Evolutionary conservation across 1,284 basidiomycete species (phyloP).

Genomic region (Ceratobasidium sp.): DNA sequence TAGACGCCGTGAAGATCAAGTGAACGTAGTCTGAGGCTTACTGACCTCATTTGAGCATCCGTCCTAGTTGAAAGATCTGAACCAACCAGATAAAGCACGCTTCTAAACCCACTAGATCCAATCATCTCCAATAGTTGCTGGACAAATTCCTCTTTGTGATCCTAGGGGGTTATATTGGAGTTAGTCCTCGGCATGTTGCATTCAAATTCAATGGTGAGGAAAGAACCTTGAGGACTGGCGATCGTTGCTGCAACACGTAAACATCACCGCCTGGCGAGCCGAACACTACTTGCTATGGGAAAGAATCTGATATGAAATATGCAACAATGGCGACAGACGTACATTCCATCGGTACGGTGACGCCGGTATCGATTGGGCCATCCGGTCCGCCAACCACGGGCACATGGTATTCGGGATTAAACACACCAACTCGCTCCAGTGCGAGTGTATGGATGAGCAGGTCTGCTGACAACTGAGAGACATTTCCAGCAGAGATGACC

Average conservation of each 20-base stretch:
- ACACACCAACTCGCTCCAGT: conserved; percentile 18
- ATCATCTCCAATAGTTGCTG: conserved; percentile 22
- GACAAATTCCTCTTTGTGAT: conserved; percentile 37
- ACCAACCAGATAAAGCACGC: conserved; percentile 32
- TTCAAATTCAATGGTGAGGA: background rate
- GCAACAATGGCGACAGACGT: conserved; percentile 32
- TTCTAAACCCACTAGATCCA: conserved; percentile 23
- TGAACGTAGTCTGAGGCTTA: conserved; percentile 8
- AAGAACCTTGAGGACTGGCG: conserved; percentile 41
- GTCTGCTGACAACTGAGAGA: conserved; percentile 30
- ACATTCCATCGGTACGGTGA: conserved; percentile 43
- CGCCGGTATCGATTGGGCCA: background rate
- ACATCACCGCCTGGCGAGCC: conserved; percentile 18
- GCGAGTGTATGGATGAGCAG: conserved; percentile 29
- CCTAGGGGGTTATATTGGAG: conserved; percentile 11
- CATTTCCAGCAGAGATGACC: conserved; percentile 40
- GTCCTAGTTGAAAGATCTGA: conserved; percentile 42
- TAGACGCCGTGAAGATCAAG: background rate
- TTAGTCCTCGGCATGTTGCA: background rate
- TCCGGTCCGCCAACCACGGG: conserved; percentile 30
- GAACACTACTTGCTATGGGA: conserved; percentile 18
- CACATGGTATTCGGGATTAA: conserved; percentile 30
- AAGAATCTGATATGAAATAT: conserved; percentile 20
- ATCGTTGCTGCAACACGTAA: conserved; percentile 39
- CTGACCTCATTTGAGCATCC: conserved; percentile 43